These are phyloP conservation scores for Colletotrichum sp. DNA, from an alignment of 2,329 filamentous ascomycete species.

Conservation along the genomic window DNA sequence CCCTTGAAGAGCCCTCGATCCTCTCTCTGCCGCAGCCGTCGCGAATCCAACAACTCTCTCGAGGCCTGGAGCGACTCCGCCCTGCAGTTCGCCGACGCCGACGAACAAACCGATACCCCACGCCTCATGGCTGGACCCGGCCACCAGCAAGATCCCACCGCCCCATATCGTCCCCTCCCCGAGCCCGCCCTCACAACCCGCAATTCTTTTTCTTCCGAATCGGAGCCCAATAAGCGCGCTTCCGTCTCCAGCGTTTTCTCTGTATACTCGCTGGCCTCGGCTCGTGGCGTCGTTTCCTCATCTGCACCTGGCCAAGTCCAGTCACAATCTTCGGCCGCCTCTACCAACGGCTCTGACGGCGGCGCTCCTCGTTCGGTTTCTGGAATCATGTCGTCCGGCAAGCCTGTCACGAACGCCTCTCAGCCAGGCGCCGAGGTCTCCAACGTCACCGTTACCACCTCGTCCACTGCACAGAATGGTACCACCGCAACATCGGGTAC, in stretches of 20 bases:
- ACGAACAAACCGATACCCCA: slow-evolving; percentile 51
- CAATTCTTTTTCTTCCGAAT: slow-evolving; percentile 56
- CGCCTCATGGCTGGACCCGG: slow-evolving; percentile 44
- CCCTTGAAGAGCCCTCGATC: slow-evolving; percentile 48
- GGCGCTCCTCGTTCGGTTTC: slow-evolving; percentile 46
- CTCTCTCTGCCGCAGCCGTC: slow-evolving; percentile 44
- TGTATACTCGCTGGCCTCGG: slow-evolving; percentile 72
- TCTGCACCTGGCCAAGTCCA: slow-evolving; percentile 58
- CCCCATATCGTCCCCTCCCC: slow-evolving; percentile 42
- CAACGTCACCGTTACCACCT: slow-evolving; percentile 59
- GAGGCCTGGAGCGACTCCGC: slow-evolving; percentile 45
- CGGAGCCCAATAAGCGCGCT: slow-evolving; percentile 64
- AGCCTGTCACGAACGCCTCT: slow-evolving; percentile 40
- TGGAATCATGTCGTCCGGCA: slow-evolving; percentile 51
- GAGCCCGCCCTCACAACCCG: slow-evolving; percentile 53
- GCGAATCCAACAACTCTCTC: slow-evolving; percentile 44
- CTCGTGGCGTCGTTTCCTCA: slow-evolving; percentile 53
- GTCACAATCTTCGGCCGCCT: slow-evolving; percentile 52
- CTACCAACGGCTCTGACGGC: slow-evolving; percentile 59
- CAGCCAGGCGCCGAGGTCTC: slow-evolving; percentile 58
- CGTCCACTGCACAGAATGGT: slow-evolving; percentile 43
- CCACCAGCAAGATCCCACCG: slow-evolving; percentile 25
- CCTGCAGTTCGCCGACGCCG: slow-evolving; percentile 51
- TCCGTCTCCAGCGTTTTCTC: slow-evolving; percentile 79
- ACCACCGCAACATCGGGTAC: slow-evolving; percentile 41